These are phyloP conservation scores for Cucurbita ficifolia DNA, from an alignment of 306 rosid genomes.

Conservation along the genomic window DNA sequence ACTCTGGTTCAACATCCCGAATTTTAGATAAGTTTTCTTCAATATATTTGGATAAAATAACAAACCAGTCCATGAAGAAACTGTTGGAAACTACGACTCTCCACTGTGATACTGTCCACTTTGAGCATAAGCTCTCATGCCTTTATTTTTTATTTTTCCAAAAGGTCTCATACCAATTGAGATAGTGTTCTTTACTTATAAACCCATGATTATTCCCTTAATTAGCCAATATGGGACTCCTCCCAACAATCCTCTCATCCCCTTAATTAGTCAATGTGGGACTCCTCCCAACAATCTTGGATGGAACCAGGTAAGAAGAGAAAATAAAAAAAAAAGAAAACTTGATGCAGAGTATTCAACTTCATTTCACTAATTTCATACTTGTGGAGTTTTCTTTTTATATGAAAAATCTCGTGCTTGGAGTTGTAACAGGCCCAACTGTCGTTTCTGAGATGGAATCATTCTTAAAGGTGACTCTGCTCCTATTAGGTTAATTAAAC, in stretches of 20 bases:
- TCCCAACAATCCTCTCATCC: too few relatives aligned
- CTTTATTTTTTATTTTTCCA: too few relatives aligned
- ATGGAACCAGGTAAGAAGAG: neutral
- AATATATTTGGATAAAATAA: slow-evolving; percentile 37
- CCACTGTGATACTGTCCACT: too few relatives aligned
- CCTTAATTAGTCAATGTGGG: too few relatives aligned
- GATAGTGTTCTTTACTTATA: too few relatives aligned
- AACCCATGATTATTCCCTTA: too few relatives aligned
- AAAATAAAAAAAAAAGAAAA: neutral
- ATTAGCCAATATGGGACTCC: too few relatives aligned
- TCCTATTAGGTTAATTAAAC: neutral
- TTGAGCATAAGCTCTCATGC: too few relatives aligned
- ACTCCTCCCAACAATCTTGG: too few relatives aligned
- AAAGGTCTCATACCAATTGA: too few relatives aligned
- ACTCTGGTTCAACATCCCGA: slow-evolving; percentile 83
- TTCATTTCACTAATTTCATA: neutral
- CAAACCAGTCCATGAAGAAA: neutral
- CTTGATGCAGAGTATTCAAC: neutral
- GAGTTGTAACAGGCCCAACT: neutral
- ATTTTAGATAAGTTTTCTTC: slow-evolving; percentile 85
- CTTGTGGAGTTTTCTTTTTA: too few relatives aligned
- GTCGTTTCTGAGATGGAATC: neutral
- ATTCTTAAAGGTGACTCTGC: neutral
- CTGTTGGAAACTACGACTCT: too few relatives aligned
- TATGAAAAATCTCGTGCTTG: neutral